Conservation (phyloP, 2,329 filamentous ascomycete species). For the Colletotrichum tamarilloi region DNA sequence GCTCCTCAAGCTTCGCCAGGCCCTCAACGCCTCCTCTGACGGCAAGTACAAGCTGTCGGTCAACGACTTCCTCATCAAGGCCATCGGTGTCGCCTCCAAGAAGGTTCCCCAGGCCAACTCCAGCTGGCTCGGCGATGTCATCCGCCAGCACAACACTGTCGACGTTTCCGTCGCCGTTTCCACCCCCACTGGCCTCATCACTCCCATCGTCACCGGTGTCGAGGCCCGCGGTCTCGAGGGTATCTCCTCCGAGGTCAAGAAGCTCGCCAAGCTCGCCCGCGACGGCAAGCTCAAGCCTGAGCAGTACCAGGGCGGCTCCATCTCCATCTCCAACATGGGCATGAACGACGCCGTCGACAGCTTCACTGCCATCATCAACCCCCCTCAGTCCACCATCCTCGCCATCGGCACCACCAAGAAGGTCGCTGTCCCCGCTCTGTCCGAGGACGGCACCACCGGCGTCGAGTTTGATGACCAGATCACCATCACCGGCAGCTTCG, state of each 20-base stretch:
- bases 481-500: conserved; percentile 92
- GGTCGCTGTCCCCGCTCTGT: conserved; percentile 79
- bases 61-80: conserved; percentile 99
- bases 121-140: conserved; percentile 89
- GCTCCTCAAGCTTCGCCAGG: conserved; percentile 94
- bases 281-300: conserved; percentile 99
- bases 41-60: conserved; percentile 99
- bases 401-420: conserved; percentile 96
- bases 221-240: conserved; percentile 86
- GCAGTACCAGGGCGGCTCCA: conserved; percentile 98
- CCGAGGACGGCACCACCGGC: conserved; percentile 79
- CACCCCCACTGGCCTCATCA: conserved; percentile 94
- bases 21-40: conserved; percentile 87
- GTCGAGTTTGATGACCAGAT: conserved; percentile 98
- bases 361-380: conserved; percentile 99
- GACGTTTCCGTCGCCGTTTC: conserved; percentile 97
- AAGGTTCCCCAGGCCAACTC: conserved; percentile 98
- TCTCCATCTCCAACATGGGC: conserved; percentile 99
- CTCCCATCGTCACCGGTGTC: conserved; percentile 93
- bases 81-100: conserved; percentile 85
- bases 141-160: conserved; percentile 92
- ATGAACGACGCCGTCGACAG: conserved; percentile 98
- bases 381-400: conserved; percentile 94
- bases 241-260: conserved; percentile 92
- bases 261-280: conserved; percentile 93